Evolutionary conservation across 177 flowering plant species (phyloP).

Genomic region (Vitis hybrid): DNA sequence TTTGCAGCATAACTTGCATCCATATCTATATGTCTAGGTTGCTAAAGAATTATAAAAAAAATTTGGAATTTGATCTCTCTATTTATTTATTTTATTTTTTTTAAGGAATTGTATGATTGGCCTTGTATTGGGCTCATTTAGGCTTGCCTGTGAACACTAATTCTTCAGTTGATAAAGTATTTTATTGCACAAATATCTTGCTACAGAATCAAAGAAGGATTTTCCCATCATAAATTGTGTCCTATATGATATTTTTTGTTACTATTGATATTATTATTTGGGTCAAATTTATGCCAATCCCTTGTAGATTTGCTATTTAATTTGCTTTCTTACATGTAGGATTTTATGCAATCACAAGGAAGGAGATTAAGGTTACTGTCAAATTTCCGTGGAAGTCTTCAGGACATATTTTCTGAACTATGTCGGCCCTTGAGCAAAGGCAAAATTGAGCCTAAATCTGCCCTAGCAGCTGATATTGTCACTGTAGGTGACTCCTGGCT

Average conservation of each 20-base stretch:
- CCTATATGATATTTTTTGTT: background rate
- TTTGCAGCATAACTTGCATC: slow-evolving; percentile 14
- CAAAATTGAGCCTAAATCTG: slow-evolving; percentile 44
- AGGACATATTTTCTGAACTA: slow-evolving; percentile 60
- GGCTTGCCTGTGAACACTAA: no score
- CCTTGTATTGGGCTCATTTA: no score
- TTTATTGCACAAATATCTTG: no score
- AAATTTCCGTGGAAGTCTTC: slow-evolving; percentile 57
- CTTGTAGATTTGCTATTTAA: background rate
- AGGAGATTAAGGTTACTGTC: slow-evolving; percentile 47
- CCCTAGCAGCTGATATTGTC: slow-evolving; percentile 77
- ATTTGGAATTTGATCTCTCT: no score
- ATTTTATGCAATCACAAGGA: slow-evolving; percentile 80
- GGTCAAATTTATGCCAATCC: background rate
- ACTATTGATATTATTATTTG: background rate
- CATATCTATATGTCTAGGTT: background rate
- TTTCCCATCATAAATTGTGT: no score
- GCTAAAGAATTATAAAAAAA: no score
- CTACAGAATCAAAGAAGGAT: no score
- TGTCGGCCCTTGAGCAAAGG: slow-evolving; percentile 33
- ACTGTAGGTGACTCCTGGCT: slow-evolving; percentile 94
- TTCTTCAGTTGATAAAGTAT: no score
- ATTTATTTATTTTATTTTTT: background rate
- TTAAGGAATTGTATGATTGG: no score
- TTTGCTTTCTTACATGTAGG: slow-evolving; percentile 37